These are phyloP conservation scores for Pseudocercospora eumusae DNA, from an alignment of 2,329 filamentous ascomycete species.

Conservation along the genomic window DNA sequence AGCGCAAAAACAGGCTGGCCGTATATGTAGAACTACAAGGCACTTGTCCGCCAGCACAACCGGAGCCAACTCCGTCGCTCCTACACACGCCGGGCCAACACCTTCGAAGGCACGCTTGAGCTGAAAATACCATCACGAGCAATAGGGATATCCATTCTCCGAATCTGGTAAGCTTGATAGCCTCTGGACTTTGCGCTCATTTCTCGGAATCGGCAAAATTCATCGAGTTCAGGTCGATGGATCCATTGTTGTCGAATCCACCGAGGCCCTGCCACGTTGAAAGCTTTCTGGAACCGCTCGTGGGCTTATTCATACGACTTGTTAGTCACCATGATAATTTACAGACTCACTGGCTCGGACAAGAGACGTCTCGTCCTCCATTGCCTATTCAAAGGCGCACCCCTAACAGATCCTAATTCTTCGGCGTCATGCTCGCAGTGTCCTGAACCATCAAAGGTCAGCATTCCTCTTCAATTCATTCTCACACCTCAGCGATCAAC, in stretches of 20 bases:
- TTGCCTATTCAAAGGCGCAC: not conserved
- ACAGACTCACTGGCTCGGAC: not conserved
- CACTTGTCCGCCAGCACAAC: too few relatives aligned
- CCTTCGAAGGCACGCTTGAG: too few relatives aligned
- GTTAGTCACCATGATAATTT: not conserved
- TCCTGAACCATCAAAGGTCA: not conserved
- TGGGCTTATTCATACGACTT: not conserved
- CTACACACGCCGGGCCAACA: too few relatives aligned
- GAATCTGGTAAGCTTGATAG: too few relatives aligned
- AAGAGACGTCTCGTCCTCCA: not conserved
- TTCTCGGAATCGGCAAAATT: too few relatives aligned
- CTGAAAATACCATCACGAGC: too few relatives aligned
- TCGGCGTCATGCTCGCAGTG: conserved; percentile 1
- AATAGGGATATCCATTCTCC: too few relatives aligned
- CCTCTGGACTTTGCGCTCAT: too few relatives aligned
- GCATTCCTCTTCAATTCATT: not conserved
- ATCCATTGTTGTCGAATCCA: not conserved
- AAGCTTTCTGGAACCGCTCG: not conserved
- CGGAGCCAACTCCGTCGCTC: too few relatives aligned
- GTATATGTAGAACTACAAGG: not conserved
- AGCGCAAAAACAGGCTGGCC: not conserved
- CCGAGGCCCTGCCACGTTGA: not conserved
- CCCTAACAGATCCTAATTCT: not conserved
- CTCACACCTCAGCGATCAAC: conserved; percentile 29
- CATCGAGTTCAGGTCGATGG: not conserved